phyloP scores from a whole-genome alignment of 2,329 filamentous ascomycete genomes.

The Calonectria hawksworthii region DNA sequence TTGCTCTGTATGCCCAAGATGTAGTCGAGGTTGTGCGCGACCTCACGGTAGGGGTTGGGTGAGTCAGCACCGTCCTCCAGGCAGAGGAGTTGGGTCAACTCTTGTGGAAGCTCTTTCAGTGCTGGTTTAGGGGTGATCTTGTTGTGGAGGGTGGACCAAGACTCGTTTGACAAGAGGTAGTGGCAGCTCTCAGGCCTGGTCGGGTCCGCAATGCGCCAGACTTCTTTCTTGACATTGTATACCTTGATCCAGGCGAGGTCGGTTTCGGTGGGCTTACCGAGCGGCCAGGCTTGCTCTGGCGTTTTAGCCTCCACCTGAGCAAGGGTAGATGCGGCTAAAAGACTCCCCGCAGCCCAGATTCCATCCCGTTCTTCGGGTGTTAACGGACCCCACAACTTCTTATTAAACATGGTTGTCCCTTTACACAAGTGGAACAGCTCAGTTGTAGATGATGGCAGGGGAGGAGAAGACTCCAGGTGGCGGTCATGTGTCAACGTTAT shows the following conservation, averaged over 20 bases:
- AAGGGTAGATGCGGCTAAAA: neutral
- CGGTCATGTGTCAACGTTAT: constrained; percentile 2
- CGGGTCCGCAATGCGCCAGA: constrained; percentile 1
- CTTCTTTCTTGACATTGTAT: neutral
- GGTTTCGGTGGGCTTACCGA: neutral
- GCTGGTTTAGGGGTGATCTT: neutral
- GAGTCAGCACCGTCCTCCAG: neutral
- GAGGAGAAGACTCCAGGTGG: neutral
- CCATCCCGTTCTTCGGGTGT: neutral
- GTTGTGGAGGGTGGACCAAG: neutral
- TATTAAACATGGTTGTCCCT: neutral
- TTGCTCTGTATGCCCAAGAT: neutral
- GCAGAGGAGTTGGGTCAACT: neutral
- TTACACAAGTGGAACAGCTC: neutral
- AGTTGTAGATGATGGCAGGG: neutral
- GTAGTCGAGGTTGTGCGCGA: neutral
- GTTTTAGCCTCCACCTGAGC: neutral
- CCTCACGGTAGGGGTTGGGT: neutral
- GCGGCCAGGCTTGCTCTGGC: neutral
- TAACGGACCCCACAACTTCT: neutral
- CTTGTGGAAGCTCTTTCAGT: neutral
- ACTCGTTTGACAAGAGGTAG: neutral
- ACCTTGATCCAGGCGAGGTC: neutral
- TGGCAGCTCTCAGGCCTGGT: neutral
- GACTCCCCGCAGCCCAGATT: constrained; percentile 1